Evolutionary conservation across 139 green algal genomes (phyloP).

Genomic region (Chlamydomonas sphaeroides): DNA sequence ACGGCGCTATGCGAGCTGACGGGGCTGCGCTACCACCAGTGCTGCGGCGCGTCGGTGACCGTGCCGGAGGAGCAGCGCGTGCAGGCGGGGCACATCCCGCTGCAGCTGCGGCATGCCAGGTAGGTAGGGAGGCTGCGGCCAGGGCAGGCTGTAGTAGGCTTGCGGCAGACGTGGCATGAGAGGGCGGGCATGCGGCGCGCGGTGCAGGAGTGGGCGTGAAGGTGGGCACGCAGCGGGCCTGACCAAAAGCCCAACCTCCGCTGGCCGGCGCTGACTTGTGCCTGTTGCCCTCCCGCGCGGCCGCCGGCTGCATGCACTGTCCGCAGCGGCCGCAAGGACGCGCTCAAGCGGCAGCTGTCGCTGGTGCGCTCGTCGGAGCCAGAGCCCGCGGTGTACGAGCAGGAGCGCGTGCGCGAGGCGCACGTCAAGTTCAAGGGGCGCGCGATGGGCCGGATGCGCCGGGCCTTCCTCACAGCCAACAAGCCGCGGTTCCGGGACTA

Average conservation of each 20-base stretch:
- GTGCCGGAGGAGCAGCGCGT: too few species aligned
- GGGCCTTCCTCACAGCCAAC: neutral
- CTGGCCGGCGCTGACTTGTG: too few species aligned
- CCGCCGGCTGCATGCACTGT: too few species aligned
- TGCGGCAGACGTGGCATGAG: too few species aligned
- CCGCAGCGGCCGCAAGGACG: neutral
- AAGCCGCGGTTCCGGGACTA: slow-evolving; percentile 14
- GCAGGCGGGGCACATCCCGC: neutral
- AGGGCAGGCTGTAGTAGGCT: too few species aligned
- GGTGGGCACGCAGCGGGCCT: too few species aligned
- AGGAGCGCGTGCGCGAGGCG: neutral
- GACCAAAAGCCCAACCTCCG: too few species aligned
- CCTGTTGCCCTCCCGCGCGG: too few species aligned
- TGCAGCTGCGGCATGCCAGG: neutral
- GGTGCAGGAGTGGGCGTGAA: too few species aligned
- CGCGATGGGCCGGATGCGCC: neutral
- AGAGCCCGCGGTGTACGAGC: neutral
- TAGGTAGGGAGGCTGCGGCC: too few species aligned
- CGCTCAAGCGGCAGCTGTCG: neutral
- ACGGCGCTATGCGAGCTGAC: slow-evolving; percentile 37
- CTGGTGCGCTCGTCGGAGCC: neutral
- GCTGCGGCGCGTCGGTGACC: slow-evolving; percentile 28
- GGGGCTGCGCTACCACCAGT: slow-evolving; percentile 39
- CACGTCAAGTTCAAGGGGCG: slow-evolving; percentile 1
- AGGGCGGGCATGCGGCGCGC: too few species aligned